Percentiles rank a stretch among this genome's conserved stretches.
These are phyloP conservation scores for Berberis vulgaris DNA, from an alignment of 164 flowering plant genomes.

Conservation along the genomic window DNA sequence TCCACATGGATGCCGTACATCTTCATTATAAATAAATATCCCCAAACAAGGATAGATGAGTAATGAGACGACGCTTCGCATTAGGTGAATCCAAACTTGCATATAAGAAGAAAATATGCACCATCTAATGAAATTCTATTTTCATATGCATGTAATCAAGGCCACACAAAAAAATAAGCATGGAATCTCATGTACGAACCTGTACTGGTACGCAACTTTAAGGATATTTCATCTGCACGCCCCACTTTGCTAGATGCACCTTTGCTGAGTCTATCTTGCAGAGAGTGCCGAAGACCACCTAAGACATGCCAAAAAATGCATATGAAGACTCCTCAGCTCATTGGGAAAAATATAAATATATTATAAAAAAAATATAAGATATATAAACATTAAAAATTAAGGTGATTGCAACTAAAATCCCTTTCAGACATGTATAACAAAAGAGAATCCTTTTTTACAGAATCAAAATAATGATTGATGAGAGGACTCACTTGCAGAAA, in stretches of 20 bases:
- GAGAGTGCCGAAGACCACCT: slow-evolving; percentile 97
- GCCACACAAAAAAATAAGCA: neutral
- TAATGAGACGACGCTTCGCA: too few relatives aligned
- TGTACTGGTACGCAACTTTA: slow-evolving; percentile 95
- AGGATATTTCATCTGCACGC: slow-evolving; percentile 72
- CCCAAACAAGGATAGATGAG: too few relatives aligned
- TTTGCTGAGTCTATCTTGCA: slow-evolving; percentile 90
- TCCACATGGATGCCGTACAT: too few relatives aligned
- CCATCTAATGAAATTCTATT: neutral
- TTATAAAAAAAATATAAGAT: neutral
- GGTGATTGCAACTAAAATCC: neutral
- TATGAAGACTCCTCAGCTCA: neutral
- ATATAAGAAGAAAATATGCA: neutral
- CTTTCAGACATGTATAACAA: too few relatives aligned
- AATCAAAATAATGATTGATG: neutral
- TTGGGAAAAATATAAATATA: neutral
- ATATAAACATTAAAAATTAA: neutral
- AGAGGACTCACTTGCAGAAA: slow-evolving; percentile 81
- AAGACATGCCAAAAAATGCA: neutral
- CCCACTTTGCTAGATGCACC: slow-evolving; percentile 50
- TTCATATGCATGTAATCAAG: neutral
- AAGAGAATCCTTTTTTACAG: too few relatives aligned
- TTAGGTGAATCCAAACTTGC: too few relatives aligned
- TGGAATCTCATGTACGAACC: slow-evolving; percentile 32
- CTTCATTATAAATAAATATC: too few relatives aligned